phyloP scores from a whole-genome alignment of 495 filamentous ascomycete species.

The Aspergillus mulundensis region DNA sequence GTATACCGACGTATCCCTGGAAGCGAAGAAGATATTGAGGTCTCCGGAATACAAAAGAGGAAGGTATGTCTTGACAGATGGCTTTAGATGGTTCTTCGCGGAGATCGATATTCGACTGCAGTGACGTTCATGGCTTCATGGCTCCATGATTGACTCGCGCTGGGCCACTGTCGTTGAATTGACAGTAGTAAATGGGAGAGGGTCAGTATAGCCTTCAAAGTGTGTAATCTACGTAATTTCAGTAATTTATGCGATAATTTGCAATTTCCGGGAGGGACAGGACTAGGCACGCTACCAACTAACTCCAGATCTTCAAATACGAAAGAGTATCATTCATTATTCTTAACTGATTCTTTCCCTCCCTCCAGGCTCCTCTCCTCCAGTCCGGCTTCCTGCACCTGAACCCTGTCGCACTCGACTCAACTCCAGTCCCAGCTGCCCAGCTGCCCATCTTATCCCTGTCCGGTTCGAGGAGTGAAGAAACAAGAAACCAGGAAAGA shows the following conservation, averaged over 20 bases:
- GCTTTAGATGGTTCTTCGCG: too few relatives aligned
- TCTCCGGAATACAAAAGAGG: constrained; percentile 6
- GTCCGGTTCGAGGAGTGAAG: constrained; percentile 1
- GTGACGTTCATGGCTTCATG: background rate
- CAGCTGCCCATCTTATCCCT: constrained; percentile 3
- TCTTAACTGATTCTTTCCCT: constrained; percentile 7
- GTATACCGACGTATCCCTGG: background rate
- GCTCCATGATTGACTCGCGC: background rate
- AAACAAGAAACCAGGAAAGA: constrained; percentile 2
- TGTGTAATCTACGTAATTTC: background rate
- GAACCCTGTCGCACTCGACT: constrained; percentile 2
- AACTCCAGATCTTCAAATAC: constrained; percentile 20
- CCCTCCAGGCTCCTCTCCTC: background rate
- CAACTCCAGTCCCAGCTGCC: background rate
- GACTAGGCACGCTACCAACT: constrained; percentile 6
- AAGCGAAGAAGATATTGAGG: background rate
- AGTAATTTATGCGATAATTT: background rate
- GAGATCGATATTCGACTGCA: background rate
- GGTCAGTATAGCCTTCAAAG: background rate
- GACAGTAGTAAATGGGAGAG: background rate
- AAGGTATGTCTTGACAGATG: background rate
- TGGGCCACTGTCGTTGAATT: background rate
- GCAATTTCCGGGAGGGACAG: background rate
- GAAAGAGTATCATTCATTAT: constrained; percentile 22
- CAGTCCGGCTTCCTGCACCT: constrained; percentile 6